Percentiles rank a stretch among this genome's conserved stretches.
These are phyloP conservation scores for Candida tibetensis DNA, from an alignment of 805 yeast species.

Conservation along the genomic window DNA sequence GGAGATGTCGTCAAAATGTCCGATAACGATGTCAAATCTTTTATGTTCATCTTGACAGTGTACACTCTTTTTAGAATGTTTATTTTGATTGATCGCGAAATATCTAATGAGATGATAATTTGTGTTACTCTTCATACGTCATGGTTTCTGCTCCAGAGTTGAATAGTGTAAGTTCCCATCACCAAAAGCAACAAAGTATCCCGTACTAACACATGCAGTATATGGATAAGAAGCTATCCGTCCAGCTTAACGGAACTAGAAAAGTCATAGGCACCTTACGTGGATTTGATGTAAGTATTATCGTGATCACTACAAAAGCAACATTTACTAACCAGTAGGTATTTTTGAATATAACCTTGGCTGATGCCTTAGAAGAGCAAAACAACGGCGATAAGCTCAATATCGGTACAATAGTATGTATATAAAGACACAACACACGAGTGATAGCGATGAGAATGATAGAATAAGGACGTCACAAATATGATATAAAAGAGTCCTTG, in stretches of 20 bases:
- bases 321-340: conserved; percentile 32
- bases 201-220: conserved; percentile 45
- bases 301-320: not conserved
- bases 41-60: conserved; percentile 19
- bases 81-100: not conserved
- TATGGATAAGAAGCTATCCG: conserved; percentile 69
- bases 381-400: conserved; percentile 48
- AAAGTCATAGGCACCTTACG: conserved; percentile 74
- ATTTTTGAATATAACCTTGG: conserved; percentile 70
- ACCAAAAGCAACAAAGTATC: not conserved
- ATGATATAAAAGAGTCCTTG: no score
- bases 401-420: conserved; percentile 61
- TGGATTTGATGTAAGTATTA: conserved; percentile 68
- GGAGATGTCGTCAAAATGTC: conserved; percentile 28
- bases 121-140: not conserved
- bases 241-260: conserved; percentile 78
- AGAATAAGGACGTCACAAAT: not conserved
- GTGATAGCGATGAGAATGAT: not conserved
- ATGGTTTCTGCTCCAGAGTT: conserved; percentile 67
- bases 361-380: conserved; percentile 64
- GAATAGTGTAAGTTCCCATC: conserved; percentile 43
- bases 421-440: not conserved
- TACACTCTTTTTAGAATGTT: not conserved
- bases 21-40: conserved; percentile 24
- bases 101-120: not conserved